These are phyloP conservation scores for Clitopilus hobsonii DNA, from an alignment of 768 basidiomycete genomes.

Conservation along the genomic window DNA sequence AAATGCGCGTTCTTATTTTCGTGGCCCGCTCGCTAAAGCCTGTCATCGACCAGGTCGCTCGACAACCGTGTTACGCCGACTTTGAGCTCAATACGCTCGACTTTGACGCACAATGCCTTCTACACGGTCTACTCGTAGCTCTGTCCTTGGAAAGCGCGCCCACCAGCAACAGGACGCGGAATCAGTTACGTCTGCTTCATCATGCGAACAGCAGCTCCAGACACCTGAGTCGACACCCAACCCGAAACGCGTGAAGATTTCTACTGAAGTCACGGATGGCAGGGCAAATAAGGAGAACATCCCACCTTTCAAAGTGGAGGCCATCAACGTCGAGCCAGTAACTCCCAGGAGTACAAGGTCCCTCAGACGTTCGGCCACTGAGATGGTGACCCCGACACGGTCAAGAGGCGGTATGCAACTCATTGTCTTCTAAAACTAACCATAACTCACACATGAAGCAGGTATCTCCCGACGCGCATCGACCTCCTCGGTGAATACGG, in stretches of 20 bases:
- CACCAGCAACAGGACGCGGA: conserved; percentile 33
- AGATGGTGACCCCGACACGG: conserved; percentile 38
- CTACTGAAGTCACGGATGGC: conserved; percentile 38
- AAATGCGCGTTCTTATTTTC: conserved; percentile 21
- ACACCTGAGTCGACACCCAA: conserved; percentile 64
- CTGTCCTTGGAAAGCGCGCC: conserved; percentile 48
- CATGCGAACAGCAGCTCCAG: conserved; percentile 38
- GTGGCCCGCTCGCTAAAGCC: conserved; percentile 14
- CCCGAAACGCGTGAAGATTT: conserved; percentile 58
- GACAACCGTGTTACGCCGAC: conserved; percentile 9
- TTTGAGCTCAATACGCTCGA: conserved; percentile 13
- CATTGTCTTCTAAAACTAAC: conserved; percentile 6
- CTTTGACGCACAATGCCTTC: conserved; percentile 32
- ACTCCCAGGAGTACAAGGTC: conserved; percentile 36
- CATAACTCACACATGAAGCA: conserved; percentile 16
- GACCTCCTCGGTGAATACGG: conserved; percentile 29
- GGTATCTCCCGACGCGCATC: conserved; percentile 46
- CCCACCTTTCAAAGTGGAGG: conserved; percentile 49
- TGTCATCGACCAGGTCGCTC: conserved; percentile 19
- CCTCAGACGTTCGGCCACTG: conserved; percentile 32
- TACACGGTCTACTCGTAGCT: conserved; percentile 35
- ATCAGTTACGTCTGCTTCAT: conserved; percentile 18
- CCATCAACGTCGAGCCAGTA: conserved; percentile 26
- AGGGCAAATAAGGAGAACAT: conserved; percentile 77
- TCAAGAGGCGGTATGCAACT: conserved; percentile 37